Base-by-base conservation (phyloP, 257 asterid genomes). In the Orobanche coerulescens region DNA sequence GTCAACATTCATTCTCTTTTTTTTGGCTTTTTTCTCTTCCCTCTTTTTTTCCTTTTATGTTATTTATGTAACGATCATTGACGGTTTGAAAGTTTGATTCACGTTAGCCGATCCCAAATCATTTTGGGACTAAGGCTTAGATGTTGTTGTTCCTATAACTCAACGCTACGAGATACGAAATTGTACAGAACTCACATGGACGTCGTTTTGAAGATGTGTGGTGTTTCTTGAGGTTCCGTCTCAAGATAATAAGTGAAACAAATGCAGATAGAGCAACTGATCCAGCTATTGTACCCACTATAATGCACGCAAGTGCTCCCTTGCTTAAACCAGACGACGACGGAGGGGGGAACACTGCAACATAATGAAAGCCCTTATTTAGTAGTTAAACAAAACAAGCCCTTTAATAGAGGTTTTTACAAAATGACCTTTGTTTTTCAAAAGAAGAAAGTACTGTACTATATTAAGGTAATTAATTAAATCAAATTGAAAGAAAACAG, bases 281-380 rank as follows among this genome's bases (percentile, higher is more conserved):
- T 64, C 90, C 96, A 50, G 90, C 99, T 61, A 89, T 71, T 0
- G 87, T 74, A 64, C 97, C 99, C 49, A 83, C 61, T 69, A 87
- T 75, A 59, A 89, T 70, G 58, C 99, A 96, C 48, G 79, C 96
- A 47, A 93, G 36, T 11, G 90, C 94, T 50, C 96, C 96, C 73
- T 76, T 87, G 85, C 94, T 86, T 70, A 86, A 16, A 68, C 95
- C 79, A 51, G 93, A 69, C 12, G 90, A 68, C 26, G 85, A 16
- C 31, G 33, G 4, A 14, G 39, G 3, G 33, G 54, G 63, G 33
- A 75, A 36, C 15, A 60, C 96, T 93, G 96, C 81, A 70, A 71
- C 8, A 69, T 57, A 62, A 70, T 50, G n/a, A 73, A 47, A 42
- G 36, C 6, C 23, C 14, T 42, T 6, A 42, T 12, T 24, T 56